These are phyloP conservation scores for Solanum hybrid DNA, from an alignment of 305 asterid species.

Conservation along the genomic window DNA sequence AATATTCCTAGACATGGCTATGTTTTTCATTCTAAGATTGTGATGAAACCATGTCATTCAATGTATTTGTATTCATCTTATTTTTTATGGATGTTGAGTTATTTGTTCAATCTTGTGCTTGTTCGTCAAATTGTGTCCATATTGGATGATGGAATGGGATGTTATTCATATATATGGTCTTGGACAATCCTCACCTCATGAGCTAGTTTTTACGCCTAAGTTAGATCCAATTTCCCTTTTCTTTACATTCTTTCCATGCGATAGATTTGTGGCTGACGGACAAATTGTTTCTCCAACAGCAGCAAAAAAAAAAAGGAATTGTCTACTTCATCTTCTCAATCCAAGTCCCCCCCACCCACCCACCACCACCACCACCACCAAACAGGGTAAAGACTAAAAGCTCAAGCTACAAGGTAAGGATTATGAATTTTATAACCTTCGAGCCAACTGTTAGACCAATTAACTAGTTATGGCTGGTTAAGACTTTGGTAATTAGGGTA, in stretches of 20 bases:
- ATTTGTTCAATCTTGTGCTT: neutral
- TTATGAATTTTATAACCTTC: neutral
- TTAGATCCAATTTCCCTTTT: neutral
- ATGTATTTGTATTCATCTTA: neutral
- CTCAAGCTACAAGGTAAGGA: neutral
- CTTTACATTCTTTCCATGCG: neutral
- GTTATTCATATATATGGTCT: neutral
- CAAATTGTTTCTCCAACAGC: neutral
- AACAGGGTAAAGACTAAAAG: neutral
- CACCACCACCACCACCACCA: too few relatives aligned
- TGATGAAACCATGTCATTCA: neutral
- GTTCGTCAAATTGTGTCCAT: neutral
- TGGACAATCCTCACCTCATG: neutral
- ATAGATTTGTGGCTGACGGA: neutral
- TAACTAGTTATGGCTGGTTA: neutral
- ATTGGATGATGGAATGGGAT: neutral
- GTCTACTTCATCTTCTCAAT: too few relatives aligned
- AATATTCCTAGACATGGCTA: neutral
- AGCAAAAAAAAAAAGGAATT: neutral
- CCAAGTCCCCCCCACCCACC: too few relatives aligned
- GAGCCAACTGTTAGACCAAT: neutral
- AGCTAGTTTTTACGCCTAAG: neutral
- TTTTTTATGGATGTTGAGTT: neutral
- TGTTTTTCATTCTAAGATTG: neutral
- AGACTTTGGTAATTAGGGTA: neutral